These are phyloP conservation scores for Trypanosoma scelopori DNA, from an alignment of 208 protist genomes.

Conservation along the genomic window DNA sequence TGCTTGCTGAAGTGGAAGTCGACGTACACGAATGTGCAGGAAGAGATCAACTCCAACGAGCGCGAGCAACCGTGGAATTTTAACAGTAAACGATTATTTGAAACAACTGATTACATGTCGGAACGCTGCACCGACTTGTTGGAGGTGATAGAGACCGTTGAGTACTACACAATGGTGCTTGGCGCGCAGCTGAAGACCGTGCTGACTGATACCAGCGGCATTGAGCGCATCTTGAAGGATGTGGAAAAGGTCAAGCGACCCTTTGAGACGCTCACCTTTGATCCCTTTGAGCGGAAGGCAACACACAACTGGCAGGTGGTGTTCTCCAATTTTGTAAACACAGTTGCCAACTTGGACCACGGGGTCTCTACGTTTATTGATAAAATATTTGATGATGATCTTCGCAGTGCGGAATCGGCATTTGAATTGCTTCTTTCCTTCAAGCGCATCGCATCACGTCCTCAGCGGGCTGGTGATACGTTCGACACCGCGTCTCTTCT, in stretches of 20 bases:
- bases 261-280: constrained; percentile 95
- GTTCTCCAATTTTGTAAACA: constrained; percentile 92
- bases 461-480: constrained; percentile 61
- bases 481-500: constrained; percentile 93
- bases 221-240: constrained; percentile 94
- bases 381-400: constrained; percentile 96
- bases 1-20: constrained; percentile 95
- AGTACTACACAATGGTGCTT: constrained; percentile 97
- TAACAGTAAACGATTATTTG: constrained; percentile 96
- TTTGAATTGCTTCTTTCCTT: constrained; percentile 98
- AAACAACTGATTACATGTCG: constrained; percentile 97
- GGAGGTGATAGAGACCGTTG: constrained; percentile 92
- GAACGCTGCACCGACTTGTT: constrained; percentile 94
- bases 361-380: constrained; percentile 96
- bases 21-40: constrained; percentile 91
- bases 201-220: constrained; percentile 94
- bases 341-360: constrained; percentile 93
- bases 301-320: constrained; percentile 92
- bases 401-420: constrained; percentile 96
- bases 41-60: constrained; percentile 95
- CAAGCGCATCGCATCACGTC: constrained; percentile 90
- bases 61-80: constrained; percentile 98
- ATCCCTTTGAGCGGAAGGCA: constrained; percentile 94
- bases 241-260: constrained; percentile 95
- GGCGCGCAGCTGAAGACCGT: constrained; percentile 96